These are phyloP conservation scores for Sclerotinia sclerotiorum DNA, from an alignment of 2,329 filamentous ascomycete genomes.

Conservation along the genomic window DNA sequence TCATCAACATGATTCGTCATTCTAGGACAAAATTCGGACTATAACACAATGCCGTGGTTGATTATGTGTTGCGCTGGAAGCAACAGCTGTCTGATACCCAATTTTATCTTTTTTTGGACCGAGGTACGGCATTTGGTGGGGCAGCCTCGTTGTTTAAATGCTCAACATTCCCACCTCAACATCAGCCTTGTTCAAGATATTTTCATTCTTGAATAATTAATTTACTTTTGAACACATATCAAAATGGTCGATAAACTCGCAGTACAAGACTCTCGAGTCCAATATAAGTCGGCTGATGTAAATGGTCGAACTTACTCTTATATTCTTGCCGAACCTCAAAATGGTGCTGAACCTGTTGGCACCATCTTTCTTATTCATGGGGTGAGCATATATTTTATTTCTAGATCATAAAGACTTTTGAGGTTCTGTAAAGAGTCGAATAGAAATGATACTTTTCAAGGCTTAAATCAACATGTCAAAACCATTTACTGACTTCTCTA, in stretches of 20 bases:
- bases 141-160: slow-evolving; percentile 13
- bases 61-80: neutral
- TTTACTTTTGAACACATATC: neutral
- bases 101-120: neutral
- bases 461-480: neutral
- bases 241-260: slow-evolving; percentile 59
- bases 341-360: slow-evolving; percentile 48
- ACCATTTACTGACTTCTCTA: slow-evolving; percentile 1
- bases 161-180: neutral
- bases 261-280: slow-evolving; percentile 64
- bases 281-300: slow-evolving; percentile 61
- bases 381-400: slow-evolving; percentile 13
- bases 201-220: neutral
- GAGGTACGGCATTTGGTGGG: neutral
- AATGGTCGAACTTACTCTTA: slow-evolving; percentile 72
- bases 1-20: neutral
- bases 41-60: neutral
- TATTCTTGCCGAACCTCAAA: slow-evolving; percentile 47
- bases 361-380: slow-evolving; percentile 58
- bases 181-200: neutral
- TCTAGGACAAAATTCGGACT: neutral
- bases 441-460: neutral
- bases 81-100: neutral
- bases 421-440: neutral
- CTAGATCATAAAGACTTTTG: neutral